A percentile compares a stretch with the other conserved stretches of the same genome.
Evolutionary conservation across 2,329 filamentous ascomycete species (phyloP).

Genomic region (Colletotrichum destructivum): DNA sequence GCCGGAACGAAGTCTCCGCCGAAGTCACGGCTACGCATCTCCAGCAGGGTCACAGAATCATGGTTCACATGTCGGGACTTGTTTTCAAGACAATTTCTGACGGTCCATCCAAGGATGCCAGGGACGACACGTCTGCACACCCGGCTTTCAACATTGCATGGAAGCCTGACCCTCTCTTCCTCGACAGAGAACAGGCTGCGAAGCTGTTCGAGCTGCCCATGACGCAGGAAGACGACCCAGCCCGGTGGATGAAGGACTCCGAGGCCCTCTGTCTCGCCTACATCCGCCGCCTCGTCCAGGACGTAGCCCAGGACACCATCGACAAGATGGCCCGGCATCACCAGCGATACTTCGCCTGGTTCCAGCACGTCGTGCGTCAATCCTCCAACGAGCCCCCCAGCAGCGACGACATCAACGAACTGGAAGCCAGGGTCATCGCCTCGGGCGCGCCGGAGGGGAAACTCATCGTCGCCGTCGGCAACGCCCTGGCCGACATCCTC

Average conservation of each 20-base stretch:
- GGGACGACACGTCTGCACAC: slow-evolving; percentile 11
- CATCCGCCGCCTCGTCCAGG: slow-evolving; percentile 17
- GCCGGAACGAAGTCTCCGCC: slow-evolving; percentile 35
- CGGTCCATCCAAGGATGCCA: not conserved
- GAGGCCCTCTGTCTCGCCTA: slow-evolving; percentile 41
- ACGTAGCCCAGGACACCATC: not conserved
- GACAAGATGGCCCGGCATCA: slow-evolving; percentile 36
- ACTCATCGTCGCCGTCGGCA: slow-evolving; percentile 45
- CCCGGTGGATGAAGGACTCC: slow-evolving; percentile 43
- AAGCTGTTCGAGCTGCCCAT: slow-evolving; percentile 40
- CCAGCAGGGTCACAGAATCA: slow-evolving; percentile 24
- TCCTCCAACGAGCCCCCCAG: not conserved
- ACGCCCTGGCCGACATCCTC: slow-evolving; percentile 46
- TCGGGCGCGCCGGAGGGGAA: slow-evolving; percentile 43
- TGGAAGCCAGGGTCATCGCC: slow-evolving; percentile 35
- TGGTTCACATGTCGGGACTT: slow-evolving; percentile 43
- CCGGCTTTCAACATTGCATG: slow-evolving; percentile 43
- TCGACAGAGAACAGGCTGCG: slow-evolving; percentile 39
- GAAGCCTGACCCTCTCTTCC: slow-evolving; percentile 44
- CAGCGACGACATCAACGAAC: slow-evolving; percentile 13
- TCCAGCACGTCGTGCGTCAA: slow-evolving; percentile 32
- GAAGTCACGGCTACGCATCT: slow-evolving; percentile 41
- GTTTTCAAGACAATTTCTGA: slow-evolving; percentile 43
- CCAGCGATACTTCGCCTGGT: slow-evolving; percentile 42
- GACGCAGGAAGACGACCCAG: slow-evolving; percentile 38